Base-by-base conservation (phyloP, 2,329 filamentous ascomycete genomes). In the Diaporthe batatas region DNA sequence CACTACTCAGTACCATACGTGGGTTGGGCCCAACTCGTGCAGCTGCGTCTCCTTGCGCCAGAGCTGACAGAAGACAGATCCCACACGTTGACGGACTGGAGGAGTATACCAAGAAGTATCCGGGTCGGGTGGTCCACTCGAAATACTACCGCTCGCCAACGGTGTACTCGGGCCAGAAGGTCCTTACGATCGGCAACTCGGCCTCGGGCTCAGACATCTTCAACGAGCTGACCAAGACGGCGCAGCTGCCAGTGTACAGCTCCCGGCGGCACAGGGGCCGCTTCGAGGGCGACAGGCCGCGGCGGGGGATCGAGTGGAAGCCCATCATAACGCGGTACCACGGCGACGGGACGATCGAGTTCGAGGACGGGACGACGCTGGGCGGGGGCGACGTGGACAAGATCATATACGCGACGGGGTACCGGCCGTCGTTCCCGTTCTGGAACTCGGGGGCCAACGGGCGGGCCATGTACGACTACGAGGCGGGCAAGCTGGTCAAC, bases 241-340 rank as follows among this genome's bases (percentile, higher is more conserved):
- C 84, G 0, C 73, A 79, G 0, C 79, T 80, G 0, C 87, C 88
- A 0, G 81, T 90, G 0, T 87, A 87, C 73, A 85, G 88, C 71
- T 90, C 88, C 0, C 81, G 86, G 2, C 81, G 88, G 12, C 86
- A 86, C 1, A 79, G 78, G 4, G 85, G 84, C 0, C 81, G 83
- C 6, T 89, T 88, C 84, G 88, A 90, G 62, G 86, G 86, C 14
- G 78, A 83, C 36, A 71, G 79, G 10, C 86, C 89, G 0, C 84
- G 85, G 0, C 44, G 77, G 0, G 87, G 87, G 0, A 83, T 90
- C 6, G 82, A 77, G 7, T 91, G 88, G 88, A 89, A 88, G 75
- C 86, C 88, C 0, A 76, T 87, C 14, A 84, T 91, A 55, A 80
- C 76, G 0, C 81, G 84, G 39, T 90, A 83, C 76, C 75, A 79